Evolutionary conservation across 805 yeast species (phyloP), one percentile per base, ranked within the genome.

Genomic region (Hanseniaspora clermontiae): DNA sequence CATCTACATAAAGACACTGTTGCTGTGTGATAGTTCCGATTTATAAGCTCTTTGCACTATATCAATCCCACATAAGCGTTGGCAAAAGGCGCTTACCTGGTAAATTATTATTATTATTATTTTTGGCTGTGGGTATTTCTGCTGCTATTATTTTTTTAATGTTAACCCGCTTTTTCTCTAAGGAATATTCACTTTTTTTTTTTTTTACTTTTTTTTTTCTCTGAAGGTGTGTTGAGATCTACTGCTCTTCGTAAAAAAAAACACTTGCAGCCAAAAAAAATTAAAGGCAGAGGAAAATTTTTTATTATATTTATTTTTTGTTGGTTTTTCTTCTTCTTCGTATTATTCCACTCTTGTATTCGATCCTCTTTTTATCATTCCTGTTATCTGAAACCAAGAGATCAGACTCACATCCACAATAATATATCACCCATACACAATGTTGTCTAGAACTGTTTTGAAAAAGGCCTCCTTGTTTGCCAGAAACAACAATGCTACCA

Each of bases 401-500:
- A 14, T 14, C n/a, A n/a, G n/a, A n/a, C n/a, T n/a, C 31, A 24
- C n/a, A 31, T 29, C 48, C 37, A 45, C 15, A 49, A 5, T 15
- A n/a, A n/a, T 17, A 17, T 17, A 19, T 34, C 8, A 12, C 11
- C 19, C 14, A n/a, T 19, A 34, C 19, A 51, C 19, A 27, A 49
- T 53, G 57, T 49, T 53, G 50, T 53, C 59, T 27, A 57, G 57
- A 54, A 54, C 55, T 39, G 51, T 53, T 31, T 39, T 53, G 53
- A 65, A 15, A 66, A 66, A 69, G 66, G 69, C 51, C 63, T 67
- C 39, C 59, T 65, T 53, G 49, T 61, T 39, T 65, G 69, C 63
- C 61, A 63, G 27, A 49, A 63, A 32, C 66, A 68, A 51, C 15
- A 59, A 65, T 48, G 60, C 64, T 52, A 56, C 63, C 40, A 56